A percentile compares a stretch with the other conserved stretches of the same genome.
Evolutionary conservation across 495 filamentous ascomycete genomes (phyloP).

Genomic region (Penicillium silybi): DNA sequence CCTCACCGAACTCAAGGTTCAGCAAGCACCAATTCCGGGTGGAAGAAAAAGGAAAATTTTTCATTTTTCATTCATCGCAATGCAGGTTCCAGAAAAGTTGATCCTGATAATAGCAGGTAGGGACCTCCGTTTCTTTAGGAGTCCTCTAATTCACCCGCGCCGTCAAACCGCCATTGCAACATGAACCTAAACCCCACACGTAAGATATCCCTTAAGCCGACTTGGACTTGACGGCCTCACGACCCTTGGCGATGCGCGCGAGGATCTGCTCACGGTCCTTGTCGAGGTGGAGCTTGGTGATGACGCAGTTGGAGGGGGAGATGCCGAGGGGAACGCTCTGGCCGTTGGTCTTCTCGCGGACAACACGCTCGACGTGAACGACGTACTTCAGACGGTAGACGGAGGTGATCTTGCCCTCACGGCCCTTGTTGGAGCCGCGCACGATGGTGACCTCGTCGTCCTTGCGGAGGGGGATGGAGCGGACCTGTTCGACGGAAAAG

Average conservation of each 20-base stretch:
- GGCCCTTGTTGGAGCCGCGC: constrained; percentile 88
- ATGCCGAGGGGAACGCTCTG: constrained; percentile 85
- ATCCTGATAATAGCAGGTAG: constrained; percentile 33
- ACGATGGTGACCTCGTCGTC: constrained; percentile 91
- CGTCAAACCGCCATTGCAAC: constrained; percentile 36
- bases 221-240: constrained; percentile 54
- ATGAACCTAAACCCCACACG: constrained; percentile 33
- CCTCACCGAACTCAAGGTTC: not conserved
- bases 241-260: constrained; percentile 73
- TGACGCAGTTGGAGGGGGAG: constrained; percentile 86
- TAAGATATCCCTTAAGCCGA: constrained; percentile 33
- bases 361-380: constrained; percentile 88
- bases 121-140: constrained; percentile 29
- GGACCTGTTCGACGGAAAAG: constrained; percentile 60
- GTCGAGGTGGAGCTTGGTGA: constrained; percentile 97
- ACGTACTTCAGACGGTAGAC: constrained; percentile 98
- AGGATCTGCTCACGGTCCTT: constrained; percentile 96
- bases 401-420: constrained; percentile 85
- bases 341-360: constrained; percentile 90
- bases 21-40: constrained; percentile 8
- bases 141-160: constrained; percentile 36
- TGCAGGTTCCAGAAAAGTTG: constrained; percentile 26
- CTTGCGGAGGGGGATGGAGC: constrained; percentile 95
- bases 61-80: constrained; percentile 30
- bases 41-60: constrained; percentile 22